Conservation (phyloP, 345 rosid species). For the Clarkia xantiana region DNA sequence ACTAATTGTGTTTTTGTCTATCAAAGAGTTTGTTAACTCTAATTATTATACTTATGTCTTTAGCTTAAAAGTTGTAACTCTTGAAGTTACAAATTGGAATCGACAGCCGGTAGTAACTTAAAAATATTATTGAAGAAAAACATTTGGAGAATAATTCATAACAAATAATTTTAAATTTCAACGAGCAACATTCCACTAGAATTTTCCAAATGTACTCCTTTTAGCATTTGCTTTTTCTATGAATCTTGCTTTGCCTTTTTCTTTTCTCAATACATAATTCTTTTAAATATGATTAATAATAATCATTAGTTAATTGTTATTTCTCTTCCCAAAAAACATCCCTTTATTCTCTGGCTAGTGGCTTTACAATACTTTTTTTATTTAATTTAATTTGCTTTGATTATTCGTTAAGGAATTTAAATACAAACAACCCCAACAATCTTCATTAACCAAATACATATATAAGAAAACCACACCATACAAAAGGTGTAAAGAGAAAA, state of each 20-base stretch:
- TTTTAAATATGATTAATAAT: neutral
- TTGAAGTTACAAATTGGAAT: too few species aligned
- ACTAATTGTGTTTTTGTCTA: too few species aligned
- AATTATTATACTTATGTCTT: too few species aligned
- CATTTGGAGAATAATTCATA: too few species aligned
- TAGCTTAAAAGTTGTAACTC: too few species aligned
- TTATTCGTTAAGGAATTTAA: neutral
- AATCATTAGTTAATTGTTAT: constrained; percentile 11
- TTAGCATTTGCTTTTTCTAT: constrained; percentile 3
- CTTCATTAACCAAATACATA: neutral
- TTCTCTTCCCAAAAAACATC: constrained; percentile 1
- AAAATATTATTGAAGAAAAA: too few species aligned
- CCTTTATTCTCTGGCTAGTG: constrained; percentile 25
- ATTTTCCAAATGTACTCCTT: neutral
- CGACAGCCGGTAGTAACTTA: too few species aligned
- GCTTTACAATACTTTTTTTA: neutral
- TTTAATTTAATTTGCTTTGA: neutral
- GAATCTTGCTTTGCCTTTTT: constrained; percentile 15
- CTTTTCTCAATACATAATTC: constrained; percentile 23
- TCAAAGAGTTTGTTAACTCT: too few species aligned
- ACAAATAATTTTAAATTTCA: too few species aligned
- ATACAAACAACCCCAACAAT: neutral
- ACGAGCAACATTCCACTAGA: too few species aligned
- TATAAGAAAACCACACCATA: neutral
- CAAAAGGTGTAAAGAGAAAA: too few species aligned